Conservation (phyloP, 257 asterid genomes). For the Apocynum venetum region DNA sequence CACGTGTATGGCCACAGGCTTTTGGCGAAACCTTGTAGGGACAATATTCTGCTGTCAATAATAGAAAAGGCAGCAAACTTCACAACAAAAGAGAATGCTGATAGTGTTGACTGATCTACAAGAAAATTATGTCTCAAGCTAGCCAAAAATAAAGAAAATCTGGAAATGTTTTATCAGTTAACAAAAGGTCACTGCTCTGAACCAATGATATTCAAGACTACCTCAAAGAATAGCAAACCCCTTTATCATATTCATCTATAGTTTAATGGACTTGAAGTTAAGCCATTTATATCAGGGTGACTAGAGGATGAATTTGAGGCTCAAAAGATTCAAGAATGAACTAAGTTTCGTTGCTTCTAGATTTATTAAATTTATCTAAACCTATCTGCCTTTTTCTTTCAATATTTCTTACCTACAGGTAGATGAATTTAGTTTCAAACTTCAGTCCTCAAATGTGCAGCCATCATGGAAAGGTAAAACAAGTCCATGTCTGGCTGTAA, state of each 20-base stretch:
- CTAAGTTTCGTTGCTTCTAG: background rate
- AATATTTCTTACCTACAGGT: background rate
- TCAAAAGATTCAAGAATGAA: background rate
- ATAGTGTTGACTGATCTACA: background rate
- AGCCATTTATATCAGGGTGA: background rate
- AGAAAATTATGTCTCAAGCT: background rate
- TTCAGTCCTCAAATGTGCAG: background rate
- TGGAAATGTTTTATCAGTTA: background rate
- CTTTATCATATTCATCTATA: background rate
- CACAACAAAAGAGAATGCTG: slow-evolving; percentile 1
- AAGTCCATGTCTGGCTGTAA: background rate
- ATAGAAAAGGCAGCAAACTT: background rate
- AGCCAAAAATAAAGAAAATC: background rate
- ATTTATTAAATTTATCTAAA: background rate
- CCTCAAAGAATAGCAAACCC: background rate
- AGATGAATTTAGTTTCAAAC: background rate
- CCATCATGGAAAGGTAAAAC: background rate
- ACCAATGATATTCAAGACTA: too few species aligned
- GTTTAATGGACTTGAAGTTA: too few species aligned
- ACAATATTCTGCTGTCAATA: slow-evolving; percentile 19
- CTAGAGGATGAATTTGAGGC: background rate
- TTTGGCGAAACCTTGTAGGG: slow-evolving; percentile 71
- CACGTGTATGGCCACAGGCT: slow-evolving; percentile 96
- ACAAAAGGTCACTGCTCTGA: background rate
- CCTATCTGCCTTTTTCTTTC: background rate